phyloP scores from a whole-genome alignment of 169 alveolate species.

The Besnoitia besnoiti region DNA sequence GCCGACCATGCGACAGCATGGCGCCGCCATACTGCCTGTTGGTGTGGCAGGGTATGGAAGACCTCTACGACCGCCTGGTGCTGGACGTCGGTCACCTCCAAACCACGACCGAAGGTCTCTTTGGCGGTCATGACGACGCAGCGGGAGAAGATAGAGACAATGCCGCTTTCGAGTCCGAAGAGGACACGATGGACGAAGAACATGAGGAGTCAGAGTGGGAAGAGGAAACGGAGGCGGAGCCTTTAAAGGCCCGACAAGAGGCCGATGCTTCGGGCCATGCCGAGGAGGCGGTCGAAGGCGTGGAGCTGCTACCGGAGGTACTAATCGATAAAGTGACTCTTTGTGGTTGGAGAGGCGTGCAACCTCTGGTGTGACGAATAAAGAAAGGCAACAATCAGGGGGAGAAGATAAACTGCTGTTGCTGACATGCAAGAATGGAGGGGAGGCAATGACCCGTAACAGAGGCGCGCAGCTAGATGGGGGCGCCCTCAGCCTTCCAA shows the following conservation, averaged over 20 bases:
- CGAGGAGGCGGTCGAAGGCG: constrained; percentile 7
- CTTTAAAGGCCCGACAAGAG: not conserved
- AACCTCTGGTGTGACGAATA: no score
- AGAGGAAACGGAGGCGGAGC: not conserved
- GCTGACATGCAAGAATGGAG: no score
- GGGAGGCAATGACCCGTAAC: no score
- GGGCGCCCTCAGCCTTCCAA: no score
- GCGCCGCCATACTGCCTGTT: no score
- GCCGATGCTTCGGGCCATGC: not conserved
- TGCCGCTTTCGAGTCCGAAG: not conserved
- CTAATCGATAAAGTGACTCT: no score
- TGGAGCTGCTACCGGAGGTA: constrained; percentile 24
- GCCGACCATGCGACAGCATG: no score
- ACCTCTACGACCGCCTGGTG: constrained; percentile 62
- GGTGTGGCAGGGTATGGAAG: constrained; percentile 54
- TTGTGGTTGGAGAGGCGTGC: no score
- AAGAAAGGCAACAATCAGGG: no score
- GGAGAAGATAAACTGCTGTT: no score
- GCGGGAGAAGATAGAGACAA: not conserved
- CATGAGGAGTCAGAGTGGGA: not conserved
- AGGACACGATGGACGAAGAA: constrained; percentile 15
- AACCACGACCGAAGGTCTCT: not conserved
- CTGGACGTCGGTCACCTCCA: constrained; percentile 53
- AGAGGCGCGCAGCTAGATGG: no score
- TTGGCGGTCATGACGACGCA: not conserved